Conservation (phyloP, 306 rosid species). For the Bauhinia variegata region DNA sequence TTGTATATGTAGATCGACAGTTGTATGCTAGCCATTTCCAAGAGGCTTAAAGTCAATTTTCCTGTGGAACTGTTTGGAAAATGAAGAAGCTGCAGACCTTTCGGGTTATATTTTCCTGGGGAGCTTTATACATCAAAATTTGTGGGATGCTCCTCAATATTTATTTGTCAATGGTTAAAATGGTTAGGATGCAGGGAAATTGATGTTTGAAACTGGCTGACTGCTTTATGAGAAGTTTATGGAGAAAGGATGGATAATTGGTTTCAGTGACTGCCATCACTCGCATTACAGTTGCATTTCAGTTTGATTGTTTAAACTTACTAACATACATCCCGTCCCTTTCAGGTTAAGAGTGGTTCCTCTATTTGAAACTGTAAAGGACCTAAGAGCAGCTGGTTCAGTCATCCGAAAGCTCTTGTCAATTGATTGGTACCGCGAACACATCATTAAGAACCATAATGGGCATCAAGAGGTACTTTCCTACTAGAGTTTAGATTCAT, state of each 20-base stretch:
- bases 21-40: not conserved
- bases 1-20: not conserved
- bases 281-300: not conserved
- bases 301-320: conserved; percentile 19
- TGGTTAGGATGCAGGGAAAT: conserved; percentile 5
- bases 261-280: not conserved
- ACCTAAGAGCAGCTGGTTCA: conserved; percentile 88
- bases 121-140: not conserved
- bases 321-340: conserved; percentile 22
- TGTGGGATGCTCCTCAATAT: not conserved
- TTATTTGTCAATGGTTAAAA: conserved; percentile 14
- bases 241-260: conserved; percentile 2
- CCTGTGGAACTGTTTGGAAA: not conserved
- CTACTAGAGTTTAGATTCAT: not conserved
- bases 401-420: conserved; percentile 78
- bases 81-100: not conserved
- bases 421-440: conserved; percentile 87
- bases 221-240: conserved; percentile 9
- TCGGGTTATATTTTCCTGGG: not conserved
- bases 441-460: conserved; percentile 73
- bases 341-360: conserved; percentile 93
- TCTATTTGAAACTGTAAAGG: conserved; percentile 91
- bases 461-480: conserved; percentile 86
- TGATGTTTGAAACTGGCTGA: conserved; percentile 14
- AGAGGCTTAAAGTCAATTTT: conserved; percentile 21